phyloP scores from a whole-genome alignment of 164 flowering plant genomes.

The Liriodendron chinense region DNA sequence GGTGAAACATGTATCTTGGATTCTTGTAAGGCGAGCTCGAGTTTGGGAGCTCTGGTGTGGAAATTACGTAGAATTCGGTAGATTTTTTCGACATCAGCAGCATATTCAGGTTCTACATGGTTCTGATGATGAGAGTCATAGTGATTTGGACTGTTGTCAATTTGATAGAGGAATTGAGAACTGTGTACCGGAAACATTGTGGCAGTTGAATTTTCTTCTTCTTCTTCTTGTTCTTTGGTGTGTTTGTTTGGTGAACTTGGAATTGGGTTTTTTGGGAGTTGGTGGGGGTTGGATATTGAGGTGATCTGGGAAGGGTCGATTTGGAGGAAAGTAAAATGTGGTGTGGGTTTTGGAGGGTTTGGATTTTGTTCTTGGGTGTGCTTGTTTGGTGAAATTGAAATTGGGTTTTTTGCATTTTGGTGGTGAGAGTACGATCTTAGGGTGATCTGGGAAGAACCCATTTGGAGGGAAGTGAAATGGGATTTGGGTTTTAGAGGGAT shows the following conservation, averaged over 20 bases:
- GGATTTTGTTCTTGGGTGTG: neutral
- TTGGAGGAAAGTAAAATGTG: neutral
- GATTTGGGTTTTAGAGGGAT: neutral
- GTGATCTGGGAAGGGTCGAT: neutral
- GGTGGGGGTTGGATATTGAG: neutral
- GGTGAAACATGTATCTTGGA: conserved; percentile 49
- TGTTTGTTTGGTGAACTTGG: neutral
- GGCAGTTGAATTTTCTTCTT: neutral
- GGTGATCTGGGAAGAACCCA: neutral
- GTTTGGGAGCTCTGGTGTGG: conserved; percentile 69
- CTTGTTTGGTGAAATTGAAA: neutral
- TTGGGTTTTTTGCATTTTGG: neutral
- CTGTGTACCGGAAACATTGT: neutral
- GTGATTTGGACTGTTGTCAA: neutral
- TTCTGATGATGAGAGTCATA: neutral
- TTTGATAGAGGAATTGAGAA: neutral
- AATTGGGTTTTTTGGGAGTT: neutral
- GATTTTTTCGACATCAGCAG: conserved; percentile 66
- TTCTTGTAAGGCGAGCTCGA: conserved; percentile 73
- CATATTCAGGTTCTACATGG: conserved; percentile 35
- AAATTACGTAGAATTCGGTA: conserved; percentile 67
- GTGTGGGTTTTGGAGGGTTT: neutral
- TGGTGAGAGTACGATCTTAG: neutral
- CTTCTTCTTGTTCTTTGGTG: neutral
- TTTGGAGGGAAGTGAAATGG: neutral